phyloP scores from a whole-genome alignment of 305 asterid species.

The Rubia occidens region DNA sequence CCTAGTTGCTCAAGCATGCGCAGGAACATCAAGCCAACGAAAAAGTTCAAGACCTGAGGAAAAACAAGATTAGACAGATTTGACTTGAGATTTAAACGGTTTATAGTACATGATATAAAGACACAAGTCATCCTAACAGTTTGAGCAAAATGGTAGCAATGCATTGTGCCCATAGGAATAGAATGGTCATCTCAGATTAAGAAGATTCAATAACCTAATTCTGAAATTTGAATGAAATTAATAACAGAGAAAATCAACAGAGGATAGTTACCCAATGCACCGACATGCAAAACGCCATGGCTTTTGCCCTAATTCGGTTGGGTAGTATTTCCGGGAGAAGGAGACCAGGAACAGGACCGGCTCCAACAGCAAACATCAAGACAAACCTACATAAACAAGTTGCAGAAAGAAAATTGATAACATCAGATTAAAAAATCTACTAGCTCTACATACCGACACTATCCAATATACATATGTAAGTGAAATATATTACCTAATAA shows the following conservation, averaged over 20 bases:
- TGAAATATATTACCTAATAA: no score
- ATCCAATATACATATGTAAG: not conserved
- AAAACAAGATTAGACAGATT: slow-evolving; percentile 1
- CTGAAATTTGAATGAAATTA: not conserved
- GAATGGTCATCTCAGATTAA: not conserved
- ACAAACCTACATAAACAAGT: slow-evolving; percentile 57
- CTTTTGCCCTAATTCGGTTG: slow-evolving; percentile 75
- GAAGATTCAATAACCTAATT: not conserved
- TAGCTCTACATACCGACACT: not conserved
- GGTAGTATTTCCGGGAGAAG: slow-evolving; percentile 76
- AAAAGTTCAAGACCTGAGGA: slow-evolving; percentile 64
- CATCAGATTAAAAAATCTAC: not conserved
- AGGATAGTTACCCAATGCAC: slow-evolving; percentile 75
- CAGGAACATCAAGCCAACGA: slow-evolving; percentile 64
- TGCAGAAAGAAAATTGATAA: not conserved
- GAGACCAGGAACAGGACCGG: slow-evolving; percentile 90
- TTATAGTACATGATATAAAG: no score
- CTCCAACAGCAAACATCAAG: slow-evolving; percentile 73
- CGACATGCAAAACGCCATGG: slow-evolving; percentile 84
- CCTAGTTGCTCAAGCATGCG: slow-evolving; percentile 71
- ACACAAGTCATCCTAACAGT: not conserved
- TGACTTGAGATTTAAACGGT: not conserved
- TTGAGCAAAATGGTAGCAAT: not conserved
- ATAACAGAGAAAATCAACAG: slow-evolving; percentile 4
- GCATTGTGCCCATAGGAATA: not conserved